Percentiles rank a stretch among this genome's conserved stretches.
Evolutionary conservation across 164 flowering plant species (phyloP).

Genomic region (Akebia trifoliata): DNA sequence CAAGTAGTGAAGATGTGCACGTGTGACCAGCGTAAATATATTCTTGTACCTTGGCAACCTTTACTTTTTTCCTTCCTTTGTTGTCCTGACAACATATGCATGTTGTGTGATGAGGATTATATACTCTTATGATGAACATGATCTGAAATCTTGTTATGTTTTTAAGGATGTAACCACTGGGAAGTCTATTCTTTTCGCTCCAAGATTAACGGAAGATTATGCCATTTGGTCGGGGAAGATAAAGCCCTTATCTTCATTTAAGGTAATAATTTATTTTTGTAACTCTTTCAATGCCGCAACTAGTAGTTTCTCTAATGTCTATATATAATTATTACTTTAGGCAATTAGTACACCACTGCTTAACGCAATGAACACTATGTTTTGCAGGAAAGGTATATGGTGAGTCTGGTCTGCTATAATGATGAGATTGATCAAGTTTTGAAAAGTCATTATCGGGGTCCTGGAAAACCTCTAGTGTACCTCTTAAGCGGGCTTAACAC

Average conservation of each 20-base stretch:
- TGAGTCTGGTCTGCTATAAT: constrained; percentile 6
- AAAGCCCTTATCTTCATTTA: constrained; percentile 12
- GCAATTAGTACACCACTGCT: neutral
- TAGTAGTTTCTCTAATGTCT: too few species aligned
- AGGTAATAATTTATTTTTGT: neutral
- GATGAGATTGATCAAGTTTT: constrained; percentile 3
- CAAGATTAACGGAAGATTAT: constrained; percentile 8
- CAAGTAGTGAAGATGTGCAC: too few species aligned
- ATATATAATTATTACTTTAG: too few species aligned
- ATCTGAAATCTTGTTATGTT: neutral
- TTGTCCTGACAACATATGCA: neutral
- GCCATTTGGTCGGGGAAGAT: constrained; percentile 10
- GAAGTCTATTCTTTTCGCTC: constrained; percentile 12
- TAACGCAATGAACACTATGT: neutral
- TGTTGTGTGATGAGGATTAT: neutral
- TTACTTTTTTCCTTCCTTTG: neutral
- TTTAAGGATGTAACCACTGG: constrained; percentile 9
- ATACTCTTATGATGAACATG: neutral
- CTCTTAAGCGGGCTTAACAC: constrained; percentile 8
- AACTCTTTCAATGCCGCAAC: neutral
- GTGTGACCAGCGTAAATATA: too few species aligned
- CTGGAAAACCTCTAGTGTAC: constrained; percentile 6
- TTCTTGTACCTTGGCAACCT: too few species aligned
- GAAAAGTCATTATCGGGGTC: constrained; percentile 10
- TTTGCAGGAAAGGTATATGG: constrained; percentile 10